Evolutionary conservation across 2,329 filamentous ascomycete species (phyloP), one percentile per base, ranked within the genome.

Genomic region (Sclerotinia spermophila): DNA sequence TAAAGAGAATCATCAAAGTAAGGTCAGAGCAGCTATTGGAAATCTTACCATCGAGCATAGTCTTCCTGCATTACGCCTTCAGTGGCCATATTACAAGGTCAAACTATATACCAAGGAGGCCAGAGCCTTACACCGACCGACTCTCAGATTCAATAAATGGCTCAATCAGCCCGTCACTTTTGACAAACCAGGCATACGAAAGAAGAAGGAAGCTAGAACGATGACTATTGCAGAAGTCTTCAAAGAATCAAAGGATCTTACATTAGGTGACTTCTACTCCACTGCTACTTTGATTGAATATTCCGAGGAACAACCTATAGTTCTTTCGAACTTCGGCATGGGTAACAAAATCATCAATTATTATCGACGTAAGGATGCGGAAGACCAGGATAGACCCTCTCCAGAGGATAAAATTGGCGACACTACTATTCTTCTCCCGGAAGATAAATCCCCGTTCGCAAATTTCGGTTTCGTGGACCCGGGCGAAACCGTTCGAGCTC

Each of bases 321-420:
- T 97, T 72, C 84, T 99, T 73, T 97, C 95, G 58, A 97, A 97
- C 79, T 97, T 97, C 77, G 96, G 95, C 74, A 99, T 99, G 96
- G 94, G 94, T 67, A 97, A 91, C 80, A 92, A 94, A 68, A 87
- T 99, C 71, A 93, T 98, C 83, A 98, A 99, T 81, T 99, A 98
- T 81, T 97, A 97, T 79, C 92, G 93, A 53, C 89, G 94, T 71
- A 93, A 93, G 77, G 92, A 93, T 78, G 87, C 87, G 55, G 84
- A 86, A 56, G 86, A 86, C 45, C 73, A 76, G 42, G 79, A 80
- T 11, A 77, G 83, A 81, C 86, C 72, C 13, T 77, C 79, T 62
- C 77, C 75, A 35, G 75, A 78, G n/a, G 84, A 86, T 60, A 93
- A 97, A 5, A 87, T 99, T 73, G 96, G 96, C 71, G 96, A 99